These are phyloP conservation scores for Phlebiopsis flavidoalba DNA, from an alignment of 768 basidiomycete genomes.

Conservation along the genomic window DNA sequence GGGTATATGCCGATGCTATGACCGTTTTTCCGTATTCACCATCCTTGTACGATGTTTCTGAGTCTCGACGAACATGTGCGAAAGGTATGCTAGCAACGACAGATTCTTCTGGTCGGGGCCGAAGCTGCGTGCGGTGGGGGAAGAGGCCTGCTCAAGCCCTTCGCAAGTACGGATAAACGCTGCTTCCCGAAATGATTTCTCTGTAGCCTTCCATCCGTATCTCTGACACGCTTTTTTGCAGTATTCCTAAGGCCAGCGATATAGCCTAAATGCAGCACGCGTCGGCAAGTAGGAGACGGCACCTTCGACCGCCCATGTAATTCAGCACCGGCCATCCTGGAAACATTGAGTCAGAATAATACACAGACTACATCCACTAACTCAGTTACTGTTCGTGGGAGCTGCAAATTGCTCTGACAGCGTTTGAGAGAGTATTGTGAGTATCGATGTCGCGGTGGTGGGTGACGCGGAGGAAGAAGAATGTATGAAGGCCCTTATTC, in stretches of 20 bases:
- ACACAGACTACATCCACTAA: too few species aligned
- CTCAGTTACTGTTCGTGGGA: too few species aligned
- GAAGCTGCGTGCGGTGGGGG: not conserved
- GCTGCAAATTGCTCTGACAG: too few species aligned
- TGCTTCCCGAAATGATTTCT: constrained; percentile 59
- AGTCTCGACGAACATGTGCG: constrained; percentile 17
- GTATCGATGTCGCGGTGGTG: too few species aligned
- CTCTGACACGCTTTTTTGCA: constrained; percentile 53
- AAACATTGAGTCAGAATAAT: too few species aligned
- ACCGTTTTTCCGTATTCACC: not conserved
- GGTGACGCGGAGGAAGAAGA: too few species aligned
- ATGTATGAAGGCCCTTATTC: too few species aligned
- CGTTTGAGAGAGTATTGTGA: too few species aligned
- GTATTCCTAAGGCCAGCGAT: constrained; percentile 48
- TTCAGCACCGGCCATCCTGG: too few species aligned
- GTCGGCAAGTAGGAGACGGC: not conserved
- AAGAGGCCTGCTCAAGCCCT: constrained; percentile 14
- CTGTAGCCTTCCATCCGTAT: constrained; percentile 48
- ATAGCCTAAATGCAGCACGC: constrained; percentile 21
- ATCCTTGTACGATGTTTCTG: not conserved
- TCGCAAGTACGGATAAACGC: constrained; percentile 46
- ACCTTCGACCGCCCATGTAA: too few species aligned
- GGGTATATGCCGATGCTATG: constrained; percentile 1
- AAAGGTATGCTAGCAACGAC: constrained; percentile 16
- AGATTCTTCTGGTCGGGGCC: not conserved